Base-by-base conservation (phyloP, 176 grass and related monocot genomes). In the Echinochloa phyllopogon region DNA sequence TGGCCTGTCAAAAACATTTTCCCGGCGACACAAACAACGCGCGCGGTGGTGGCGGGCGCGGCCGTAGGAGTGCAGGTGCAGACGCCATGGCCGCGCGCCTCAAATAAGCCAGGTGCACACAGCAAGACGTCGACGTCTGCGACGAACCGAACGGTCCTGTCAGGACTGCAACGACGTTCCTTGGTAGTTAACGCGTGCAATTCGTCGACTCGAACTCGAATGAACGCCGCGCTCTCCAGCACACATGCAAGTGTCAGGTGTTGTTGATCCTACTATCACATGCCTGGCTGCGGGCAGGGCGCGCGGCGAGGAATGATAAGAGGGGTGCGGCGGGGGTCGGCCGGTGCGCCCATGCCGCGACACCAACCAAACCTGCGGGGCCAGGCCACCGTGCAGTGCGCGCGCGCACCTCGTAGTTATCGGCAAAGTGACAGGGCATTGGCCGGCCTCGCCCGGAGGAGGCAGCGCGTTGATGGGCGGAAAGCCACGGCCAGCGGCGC, bases 381-480 rank as follows among this genome's bases (percentile, higher is more conserved):
- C n/a, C 24, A 62, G 15, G 18, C 36, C 42, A 63, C 55, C 45
- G 9, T 15, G 23, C n/a, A n/a, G n/a, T n/a, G n/a, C n/a, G n/a
- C 55, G 39, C 65, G 8, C 1, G 65, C 23, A 2, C 76, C 72
- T 52, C 64, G 72, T 52, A 70, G 72, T 62, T 77, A 82, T 82
- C 52, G 79, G 51, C 59, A 65, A 16, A 87, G 42, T 51, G 86
- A 76, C 86, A 10, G 9, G 72, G 36, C 72, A 12, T 7, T 9
- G 20, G 68, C 47, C 57, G 15, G 18, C 38, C 12, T 49, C 25
- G 43, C 56, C 43, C 47, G 48, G 57, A 24, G 47, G 47, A 81
- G 10, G 67, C 84, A 64, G 38, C 67, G 67, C 66, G 45, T 74
- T 86, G 38, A 82, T 87, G 69, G 49, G 37, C 24, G 49, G 70